phyloP scores from a whole-genome alignment of 1,284 basidiomycete species.

The Mrakiaceae sp. region DNA sequence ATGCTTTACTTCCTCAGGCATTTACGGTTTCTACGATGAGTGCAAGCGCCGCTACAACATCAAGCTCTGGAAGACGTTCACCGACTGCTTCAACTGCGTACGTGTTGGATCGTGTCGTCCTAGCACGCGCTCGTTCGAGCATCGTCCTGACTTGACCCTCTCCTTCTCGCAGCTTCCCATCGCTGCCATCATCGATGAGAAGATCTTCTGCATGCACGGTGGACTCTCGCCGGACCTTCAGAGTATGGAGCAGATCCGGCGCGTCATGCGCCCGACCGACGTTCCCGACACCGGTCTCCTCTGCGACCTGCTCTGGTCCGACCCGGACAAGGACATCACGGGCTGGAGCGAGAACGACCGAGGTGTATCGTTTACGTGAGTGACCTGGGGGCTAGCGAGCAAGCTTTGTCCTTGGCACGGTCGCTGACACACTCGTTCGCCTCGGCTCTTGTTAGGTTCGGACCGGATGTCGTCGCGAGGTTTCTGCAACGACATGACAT shows the following conservation, averaged over 20 bases:
- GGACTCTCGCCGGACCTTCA: conserved; percentile 65
- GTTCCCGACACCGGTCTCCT: conserved; percentile 96
- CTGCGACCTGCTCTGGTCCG: conserved; percentile 96
- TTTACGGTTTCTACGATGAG: conserved; percentile 47
- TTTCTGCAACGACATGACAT: conserved; percentile 99
- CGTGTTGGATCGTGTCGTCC: not conserved
- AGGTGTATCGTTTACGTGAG: conserved; percentile 81
- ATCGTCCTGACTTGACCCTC: not conserved
- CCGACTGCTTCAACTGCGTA: conserved; percentile 50
- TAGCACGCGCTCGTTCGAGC: no score
- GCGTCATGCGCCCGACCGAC: conserved; percentile 98
- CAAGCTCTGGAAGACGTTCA: conserved; percentile 55
- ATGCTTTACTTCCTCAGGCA: conserved; percentile 18
- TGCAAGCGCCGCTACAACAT: conserved; percentile 53
- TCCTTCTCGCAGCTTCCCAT: conserved; percentile 38
- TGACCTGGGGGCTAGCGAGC: no score
- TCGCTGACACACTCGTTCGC: conserved; percentile 22
- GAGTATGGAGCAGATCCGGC: conserved; percentile 98
- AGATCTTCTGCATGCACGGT: conserved; percentile 43
- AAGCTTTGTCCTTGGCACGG: not conserved
- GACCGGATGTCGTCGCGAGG: conserved; percentile 91
- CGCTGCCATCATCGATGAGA: conserved; percentile 50
- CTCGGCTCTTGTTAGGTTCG: conserved; percentile 44
- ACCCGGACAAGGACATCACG: conserved; percentile 98
- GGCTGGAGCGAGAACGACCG: conserved; percentile 99